phyloP scores from a whole-genome alignment of 2,329 filamentous ascomycete species.

The Sarocladiaceae sp. region DNA sequence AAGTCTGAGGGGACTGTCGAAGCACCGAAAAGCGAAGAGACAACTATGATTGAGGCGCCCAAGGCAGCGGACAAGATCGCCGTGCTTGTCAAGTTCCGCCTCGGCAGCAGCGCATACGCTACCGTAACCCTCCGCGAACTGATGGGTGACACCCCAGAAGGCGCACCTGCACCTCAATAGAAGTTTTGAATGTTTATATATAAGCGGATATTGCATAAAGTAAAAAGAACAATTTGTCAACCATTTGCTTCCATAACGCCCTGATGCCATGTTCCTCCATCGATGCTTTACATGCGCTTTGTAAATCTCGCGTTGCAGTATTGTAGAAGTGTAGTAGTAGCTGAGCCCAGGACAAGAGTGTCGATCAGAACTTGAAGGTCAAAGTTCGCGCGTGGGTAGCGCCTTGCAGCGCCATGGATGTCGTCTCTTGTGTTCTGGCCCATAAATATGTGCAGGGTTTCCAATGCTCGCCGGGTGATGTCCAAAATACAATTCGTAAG shows the following conservation, averaged over 20 bases:
- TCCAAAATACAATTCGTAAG: no score
- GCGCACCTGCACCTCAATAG: conserved; percentile 1
- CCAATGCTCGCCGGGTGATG: no score
- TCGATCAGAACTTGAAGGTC: no score
- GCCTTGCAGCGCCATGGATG: no score
- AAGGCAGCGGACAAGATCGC: conserved; percentile 42
- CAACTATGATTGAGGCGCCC: not conserved
- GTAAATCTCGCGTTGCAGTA: not conserved
- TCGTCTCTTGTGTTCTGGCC: no score
- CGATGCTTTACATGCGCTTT: not conserved
- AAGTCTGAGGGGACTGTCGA: conserved; percentile 10
- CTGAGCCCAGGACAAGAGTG: no score
- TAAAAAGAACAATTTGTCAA: not conserved
- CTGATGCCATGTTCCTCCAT: not conserved
- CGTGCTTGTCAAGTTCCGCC: conserved; percentile 69
- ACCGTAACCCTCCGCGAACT: conserved; percentile 79
- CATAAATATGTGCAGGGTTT: no score
- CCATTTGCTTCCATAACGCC: not conserved
- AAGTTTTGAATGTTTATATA: no score
- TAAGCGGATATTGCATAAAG: no score
- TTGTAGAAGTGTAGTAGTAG: not conserved
- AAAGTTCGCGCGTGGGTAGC: no score
- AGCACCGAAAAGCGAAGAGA: conserved; percentile 13
- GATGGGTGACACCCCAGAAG: conserved; percentile 46
- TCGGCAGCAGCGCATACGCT: conserved; percentile 77